Base-by-base conservation (phyloP, 2,329 filamentous ascomycete species). In the Epichloe hybrida region DNA sequence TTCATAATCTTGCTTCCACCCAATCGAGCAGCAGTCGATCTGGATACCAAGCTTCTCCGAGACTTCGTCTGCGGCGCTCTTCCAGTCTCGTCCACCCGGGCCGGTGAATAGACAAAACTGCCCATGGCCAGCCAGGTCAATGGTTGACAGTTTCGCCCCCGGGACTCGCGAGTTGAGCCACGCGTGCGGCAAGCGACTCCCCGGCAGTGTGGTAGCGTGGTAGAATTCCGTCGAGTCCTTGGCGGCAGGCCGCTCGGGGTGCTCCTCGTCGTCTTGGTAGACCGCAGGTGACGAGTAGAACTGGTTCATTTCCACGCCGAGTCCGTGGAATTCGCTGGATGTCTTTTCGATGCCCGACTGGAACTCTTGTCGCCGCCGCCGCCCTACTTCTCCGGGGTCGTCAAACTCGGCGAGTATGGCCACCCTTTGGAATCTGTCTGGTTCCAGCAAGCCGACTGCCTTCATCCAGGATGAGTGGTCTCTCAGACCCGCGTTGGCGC, bases 241-340 rank as follows among this genome's bases (percentile, higher is more conserved):
- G 23, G 66, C 56, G 38, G 54, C 38, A 52, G 50, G 39, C 41
- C 57, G 50, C 3, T 53, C 50, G 9, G 53, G 50, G 4, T 50
- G 50, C 58, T 77, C 70, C 58, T 77, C 70, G 53, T 77, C 75
- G 0, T 55, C 59, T 1, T 64, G 55, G 54, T 72, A 73, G 3
- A 79, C 60, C 2, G 71, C 76, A 1, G 54, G 46, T 1, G 70
- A 70, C 6, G 63, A 54, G 55, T 82, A 83, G 4, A 64, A 64
- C 58, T 82, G 79, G 56, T 75, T 75, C 77, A 81, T 81, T 56
- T 80, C 76, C 13, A 76, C 66, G 1, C 79, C 79, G 13, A 82
- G 65, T 3, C 68, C 77, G 52, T 78, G 74, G 53, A 76, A 77
- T 58, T 77, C 77, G 49, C 69, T 68, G 2, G 64, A 58, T 1